These are phyloP conservation scores for Colletotrichum theobromicola DNA, from an alignment of 2,329 filamentous ascomycete species.

Conservation along the genomic window DNA sequence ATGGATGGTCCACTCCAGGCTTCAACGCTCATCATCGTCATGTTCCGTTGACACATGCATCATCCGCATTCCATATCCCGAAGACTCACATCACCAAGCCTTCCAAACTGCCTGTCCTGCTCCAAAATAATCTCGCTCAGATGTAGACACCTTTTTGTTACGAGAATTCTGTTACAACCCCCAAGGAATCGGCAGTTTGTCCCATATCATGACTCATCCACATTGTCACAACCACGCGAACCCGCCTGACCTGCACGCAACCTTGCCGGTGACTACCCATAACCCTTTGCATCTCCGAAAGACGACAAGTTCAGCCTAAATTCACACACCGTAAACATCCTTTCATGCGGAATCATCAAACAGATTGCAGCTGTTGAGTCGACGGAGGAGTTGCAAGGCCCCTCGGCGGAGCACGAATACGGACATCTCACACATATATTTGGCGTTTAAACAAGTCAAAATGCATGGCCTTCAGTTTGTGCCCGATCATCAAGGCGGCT, in stretches of 20 bases:
- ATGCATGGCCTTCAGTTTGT: not conserved
- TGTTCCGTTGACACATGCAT: not conserved
- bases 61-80: not conserved
- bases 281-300: not conserved
- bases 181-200: not conserved
- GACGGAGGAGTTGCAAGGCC: not conserved
- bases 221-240: not conserved
- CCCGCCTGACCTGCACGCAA: not conserved
- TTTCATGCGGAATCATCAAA: not conserved
- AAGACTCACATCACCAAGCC: not conserved
- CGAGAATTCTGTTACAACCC: not conserved
- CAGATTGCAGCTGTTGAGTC: not conserved
- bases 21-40: not conserved
- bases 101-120: not conserved
- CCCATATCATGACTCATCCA: not conserved
- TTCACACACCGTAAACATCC: accelerated
- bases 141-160: not conserved
- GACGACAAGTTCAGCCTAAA: not conserved
- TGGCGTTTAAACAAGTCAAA: not conserved
- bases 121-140: not conserved
- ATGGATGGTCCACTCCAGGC: not conserved
- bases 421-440: not conserved
- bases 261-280: not conserved
- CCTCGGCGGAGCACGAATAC: not conserved
- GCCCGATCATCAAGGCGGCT: not conserved